Evolutionary conservation across 306 rosid species (phyloP).

Genomic region (Pyrus pyrifolia): DNA sequence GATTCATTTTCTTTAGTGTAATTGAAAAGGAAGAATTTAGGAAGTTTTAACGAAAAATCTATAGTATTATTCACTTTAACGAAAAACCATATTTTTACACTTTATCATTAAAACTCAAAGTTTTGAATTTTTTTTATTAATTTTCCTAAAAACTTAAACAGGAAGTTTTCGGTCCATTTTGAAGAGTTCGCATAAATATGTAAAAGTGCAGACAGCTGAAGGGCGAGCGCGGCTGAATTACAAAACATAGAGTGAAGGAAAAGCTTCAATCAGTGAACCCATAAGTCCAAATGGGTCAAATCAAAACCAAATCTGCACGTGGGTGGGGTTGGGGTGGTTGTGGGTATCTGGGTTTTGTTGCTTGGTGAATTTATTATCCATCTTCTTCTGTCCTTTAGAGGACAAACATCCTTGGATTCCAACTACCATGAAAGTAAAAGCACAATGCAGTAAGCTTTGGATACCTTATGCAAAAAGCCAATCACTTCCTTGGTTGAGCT

Average conservation of each 20-base stretch:
- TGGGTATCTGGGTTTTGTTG: not conserved
- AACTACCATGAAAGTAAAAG: not conserved
- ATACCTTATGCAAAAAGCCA: not conserved
- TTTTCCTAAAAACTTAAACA: not conserved
- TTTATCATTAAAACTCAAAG: too few relatives aligned
- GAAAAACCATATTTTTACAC: too few relatives aligned
- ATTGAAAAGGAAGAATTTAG: not conserved
- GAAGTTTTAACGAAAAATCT: too few relatives aligned
- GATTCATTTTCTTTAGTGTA: not conserved
- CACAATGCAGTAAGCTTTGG: conserved; percentile 1
- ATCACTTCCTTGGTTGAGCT: not conserved
- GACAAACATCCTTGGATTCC: conserved; percentile 40
- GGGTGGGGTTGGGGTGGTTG: conserved; percentile 38
- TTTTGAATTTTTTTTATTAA: too few relatives aligned
- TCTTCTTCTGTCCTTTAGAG: not conserved
- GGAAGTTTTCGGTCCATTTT: not conserved
- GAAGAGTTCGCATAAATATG: too few relatives aligned
- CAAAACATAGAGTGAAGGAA: not conserved
- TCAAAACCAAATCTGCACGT: conserved; percentile 38
- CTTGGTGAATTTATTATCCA: not conserved
- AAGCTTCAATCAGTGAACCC: not conserved
- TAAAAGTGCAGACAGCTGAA: too few relatives aligned
- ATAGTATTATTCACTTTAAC: too few relatives aligned
- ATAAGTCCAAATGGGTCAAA: conserved; percentile 20
- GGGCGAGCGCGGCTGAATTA: rapidly evolving